Evolutionary conservation across 2,329 filamentous ascomycete species (phyloP).

Genomic region (Acephala macrosclerotiorum): DNA sequence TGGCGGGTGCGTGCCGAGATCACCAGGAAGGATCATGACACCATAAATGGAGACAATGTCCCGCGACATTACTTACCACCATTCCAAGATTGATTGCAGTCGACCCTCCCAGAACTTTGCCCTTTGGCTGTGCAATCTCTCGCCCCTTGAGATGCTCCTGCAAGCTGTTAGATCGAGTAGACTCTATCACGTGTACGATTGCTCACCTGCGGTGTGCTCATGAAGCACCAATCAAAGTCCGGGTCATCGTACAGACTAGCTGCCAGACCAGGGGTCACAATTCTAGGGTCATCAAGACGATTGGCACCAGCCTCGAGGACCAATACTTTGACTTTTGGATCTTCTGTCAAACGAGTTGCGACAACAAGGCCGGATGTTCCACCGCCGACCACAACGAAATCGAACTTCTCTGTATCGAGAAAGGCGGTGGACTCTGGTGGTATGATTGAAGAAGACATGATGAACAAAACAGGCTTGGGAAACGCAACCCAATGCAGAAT

Average conservation of each 20-base stretch:
- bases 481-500: background rate
- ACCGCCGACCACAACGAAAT: constrained; percentile 34
- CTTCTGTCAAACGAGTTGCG: constrained; percentile 58
- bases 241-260: constrained; percentile 43
- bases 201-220: constrained; percentile 46
- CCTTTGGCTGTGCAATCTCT: constrained; percentile 37
- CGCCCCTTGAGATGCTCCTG: constrained; percentile 32
- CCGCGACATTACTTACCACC: constrained; percentile 3
- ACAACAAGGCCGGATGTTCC: constrained; percentile 57
- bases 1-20: no score
- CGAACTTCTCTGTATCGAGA: constrained; percentile 9
- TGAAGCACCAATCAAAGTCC: constrained; percentile 49
- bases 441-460: constrained; percentile 9
- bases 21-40: no score
- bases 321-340: constrained; percentile 52
- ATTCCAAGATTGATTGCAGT: constrained; percentile 43
- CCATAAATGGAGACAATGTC: background rate
- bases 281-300: constrained; percentile 44
- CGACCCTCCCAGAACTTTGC: constrained; percentile 46
- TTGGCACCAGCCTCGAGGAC: constrained; percentile 55
- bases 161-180: constrained; percentile 11
- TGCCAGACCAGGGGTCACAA: constrained; percentile 47
- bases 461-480: background rate
- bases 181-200: constrained; percentile 16
- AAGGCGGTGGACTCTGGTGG: constrained; percentile 3